Evolutionary conservation across 1,284 basidiomycete genomes (phyloP), one percentile per base, ranked within the genome.

Genomic region (Ceratobasidium papillatum): DNA sequence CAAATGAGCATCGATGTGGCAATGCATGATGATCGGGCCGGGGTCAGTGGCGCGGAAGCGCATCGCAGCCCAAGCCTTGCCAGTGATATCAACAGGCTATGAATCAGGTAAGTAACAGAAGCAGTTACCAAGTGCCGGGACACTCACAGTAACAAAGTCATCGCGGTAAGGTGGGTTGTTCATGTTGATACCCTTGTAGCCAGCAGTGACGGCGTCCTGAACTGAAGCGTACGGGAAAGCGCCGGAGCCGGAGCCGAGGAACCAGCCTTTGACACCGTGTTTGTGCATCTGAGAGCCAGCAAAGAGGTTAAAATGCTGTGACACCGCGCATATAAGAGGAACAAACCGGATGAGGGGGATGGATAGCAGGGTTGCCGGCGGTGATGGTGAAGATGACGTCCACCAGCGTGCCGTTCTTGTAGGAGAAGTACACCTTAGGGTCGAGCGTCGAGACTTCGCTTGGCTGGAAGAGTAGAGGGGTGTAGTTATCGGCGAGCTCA

Each of bases 181-280:
- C 25, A 72, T 43, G 47, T 72, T 72, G n/a, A 72, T 47, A 2
- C 69, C 69, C n/a, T 58, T 72, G 25, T 45, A 45, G 25, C 59
- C 59, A 41, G 43, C 43, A 25, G 61, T 32, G n/a, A 59, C 56
- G 27, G 69, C 69, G 32, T 72, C 69, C 22, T 61, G 27, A 38
- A 72, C 36, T 5, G 69, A 38, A 8, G 69, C 56, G 8, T 47
- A 58, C 17, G 69, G 69, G 69, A 72, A 72, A 14, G 12, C 41
- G 12, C 69, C 69, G 14, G 38, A 22, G 11, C 69, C 69, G 9
- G 69, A 61, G 25, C 69, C 69, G 56, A 72, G 69, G 69, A 61
- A 72, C 56, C 56, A 72, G 19, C 54, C 69, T 25, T 72, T 72
- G n/a, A 58, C 41, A 22, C 59, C 59, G 41, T 72, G 69, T 56